A percentile compares a stretch with the other conserved stretches of the same genome.
Conservation (phyloP, 2,329 filamentous ascomycete genomes). For the Gaeumannomyces tritici region DNA sequence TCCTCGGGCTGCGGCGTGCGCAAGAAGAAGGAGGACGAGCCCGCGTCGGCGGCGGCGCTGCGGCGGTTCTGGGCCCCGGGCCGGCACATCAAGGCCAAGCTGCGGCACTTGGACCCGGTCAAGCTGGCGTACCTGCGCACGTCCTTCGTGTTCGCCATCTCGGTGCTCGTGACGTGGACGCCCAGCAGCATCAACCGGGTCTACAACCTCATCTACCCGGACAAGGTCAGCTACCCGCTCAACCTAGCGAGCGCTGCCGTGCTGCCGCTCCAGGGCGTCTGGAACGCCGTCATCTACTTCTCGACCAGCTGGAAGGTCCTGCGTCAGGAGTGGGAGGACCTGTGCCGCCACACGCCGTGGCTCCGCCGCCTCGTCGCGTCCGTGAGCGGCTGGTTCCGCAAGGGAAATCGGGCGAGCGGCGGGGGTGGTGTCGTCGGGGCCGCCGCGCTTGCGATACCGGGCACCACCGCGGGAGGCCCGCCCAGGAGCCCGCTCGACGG, state of each 20-base stretch:
- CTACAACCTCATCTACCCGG: slow-evolving; percentile 51
- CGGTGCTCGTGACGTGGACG: slow-evolving; percentile 52
- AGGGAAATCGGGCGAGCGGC: no score
- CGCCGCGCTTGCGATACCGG: not conserved
- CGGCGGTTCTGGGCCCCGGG: slow-evolving; percentile 6
- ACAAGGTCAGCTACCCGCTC: slow-evolving; percentile 48
- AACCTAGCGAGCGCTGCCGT: slow-evolving; percentile 63
- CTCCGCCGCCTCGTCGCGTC: slow-evolving; percentile 4
- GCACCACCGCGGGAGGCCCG: not conserved
- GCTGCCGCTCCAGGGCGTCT: slow-evolving; percentile 68
- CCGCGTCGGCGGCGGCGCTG: not conserved
- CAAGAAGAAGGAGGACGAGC: not conserved
- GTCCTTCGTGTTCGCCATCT: slow-evolving; percentile 51
- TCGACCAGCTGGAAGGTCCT: slow-evolving; percentile 45
- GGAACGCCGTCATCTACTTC: slow-evolving; percentile 72
- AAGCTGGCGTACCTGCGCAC: slow-evolving; percentile 53
- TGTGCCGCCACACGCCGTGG: slow-evolving; percentile 4
- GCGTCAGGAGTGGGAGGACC: slow-evolving; percentile 13
- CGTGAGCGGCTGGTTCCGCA: not conserved
- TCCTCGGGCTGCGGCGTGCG: not conserved
- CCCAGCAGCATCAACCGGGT: slow-evolving; percentile 66
- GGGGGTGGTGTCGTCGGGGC: not conserved
- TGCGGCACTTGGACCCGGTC: slow-evolving; percentile 41
- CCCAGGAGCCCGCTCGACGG: not conserved
- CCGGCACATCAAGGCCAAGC: slow-evolving; percentile 19